phyloP scores from a whole-genome alignment of 495 filamentous ascomycete species.

The Pyrenula massariospora region DNA sequence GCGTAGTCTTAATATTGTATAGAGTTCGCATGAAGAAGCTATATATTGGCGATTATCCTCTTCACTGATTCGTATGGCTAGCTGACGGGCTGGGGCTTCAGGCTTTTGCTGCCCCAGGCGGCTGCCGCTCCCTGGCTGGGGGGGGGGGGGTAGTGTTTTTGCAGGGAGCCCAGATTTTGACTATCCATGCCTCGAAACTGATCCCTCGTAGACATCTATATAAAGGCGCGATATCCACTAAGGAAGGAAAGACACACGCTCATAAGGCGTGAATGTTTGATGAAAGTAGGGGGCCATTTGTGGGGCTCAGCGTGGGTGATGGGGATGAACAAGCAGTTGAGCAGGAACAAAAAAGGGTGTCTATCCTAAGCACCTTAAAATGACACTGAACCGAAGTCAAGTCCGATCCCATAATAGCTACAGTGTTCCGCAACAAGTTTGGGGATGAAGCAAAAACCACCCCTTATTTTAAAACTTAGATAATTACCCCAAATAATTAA shows the following conservation, averaged over 20 bases:
- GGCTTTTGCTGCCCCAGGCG: not conserved
- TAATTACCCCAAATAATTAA: too few species aligned
- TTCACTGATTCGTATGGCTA: not conserved
- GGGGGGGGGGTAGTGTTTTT: not conserved
- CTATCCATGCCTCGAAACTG: not conserved
- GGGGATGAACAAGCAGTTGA: not conserved
- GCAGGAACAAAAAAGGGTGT: not conserved
- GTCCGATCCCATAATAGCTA: not conserved
- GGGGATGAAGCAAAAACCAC: too few species aligned
- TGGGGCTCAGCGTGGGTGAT: not conserved
- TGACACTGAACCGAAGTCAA: not conserved
- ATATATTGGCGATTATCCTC: not conserved
- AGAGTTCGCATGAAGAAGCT: not conserved
- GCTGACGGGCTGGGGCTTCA: not conserved
- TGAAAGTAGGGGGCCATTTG: not conserved
- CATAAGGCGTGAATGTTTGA: not conserved
- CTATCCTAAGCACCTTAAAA: not conserved
- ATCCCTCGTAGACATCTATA: not conserved
- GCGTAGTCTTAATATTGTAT: not conserved
- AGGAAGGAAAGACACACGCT: not conserved
- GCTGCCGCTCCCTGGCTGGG: not conserved
- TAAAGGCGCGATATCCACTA: not conserved
- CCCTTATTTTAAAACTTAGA: too few species aligned
- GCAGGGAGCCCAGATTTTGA: not conserved
- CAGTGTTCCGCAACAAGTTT: too few species aligned